These are phyloP conservation scores for Podila verticillata DNA, from an alignment of 192 early-diverging fungal genomes.

Conservation along the genomic window DNA sequence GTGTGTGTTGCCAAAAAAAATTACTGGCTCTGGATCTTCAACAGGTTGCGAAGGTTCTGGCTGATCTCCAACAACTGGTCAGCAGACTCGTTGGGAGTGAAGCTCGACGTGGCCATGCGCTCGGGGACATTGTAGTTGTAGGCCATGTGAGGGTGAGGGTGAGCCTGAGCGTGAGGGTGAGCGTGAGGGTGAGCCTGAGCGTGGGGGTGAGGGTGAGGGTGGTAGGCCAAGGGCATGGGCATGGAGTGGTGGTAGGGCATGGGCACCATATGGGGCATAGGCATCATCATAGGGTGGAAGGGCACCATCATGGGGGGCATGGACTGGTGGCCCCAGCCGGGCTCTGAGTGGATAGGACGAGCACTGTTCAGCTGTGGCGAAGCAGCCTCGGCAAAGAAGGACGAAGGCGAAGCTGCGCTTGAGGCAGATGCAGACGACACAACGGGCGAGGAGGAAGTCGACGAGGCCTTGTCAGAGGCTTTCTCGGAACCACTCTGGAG, in stretches of 20 bases:
- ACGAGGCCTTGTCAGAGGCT: conserved; percentile 15
- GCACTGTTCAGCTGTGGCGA: conserved; percentile 42
- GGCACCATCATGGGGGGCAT: background rate
- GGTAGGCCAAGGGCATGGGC: conserved; percentile 1
- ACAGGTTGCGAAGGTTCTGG: conserved; percentile 55
- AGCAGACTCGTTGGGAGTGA: conserved; percentile 10
- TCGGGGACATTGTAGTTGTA: conserved; percentile 51
- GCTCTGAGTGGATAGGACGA: conserved; percentile 5
- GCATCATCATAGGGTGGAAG: conserved; percentile 20
- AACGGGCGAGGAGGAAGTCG: background rate
- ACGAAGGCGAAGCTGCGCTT: too few species aligned
- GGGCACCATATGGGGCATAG: conserved; percentile 7
- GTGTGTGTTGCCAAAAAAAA: too few species aligned
- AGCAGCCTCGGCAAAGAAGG: conserved; percentile 35
- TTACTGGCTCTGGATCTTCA: conserved; percentile 62
- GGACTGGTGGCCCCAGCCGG: conserved; percentile 5
- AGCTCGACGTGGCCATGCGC: conserved; percentile 57
- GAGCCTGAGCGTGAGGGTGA: too few species aligned
- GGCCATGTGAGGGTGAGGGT: conserved; percentile 3
- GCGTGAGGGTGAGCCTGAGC: too few species aligned
- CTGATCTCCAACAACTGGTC: conserved; percentile 58
- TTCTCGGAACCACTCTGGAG: conserved; percentile 19
- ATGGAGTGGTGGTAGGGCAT: conserved; percentile 13
- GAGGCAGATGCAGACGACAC: conserved; percentile 3
- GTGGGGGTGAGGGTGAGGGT: background rate